A percentile compares a stretch with the other conserved stretches of the same genome.
These are phyloP conservation scores for Colletotrichum navitas DNA, from an alignment of 2,329 filamentous ascomycete species.

Conservation along the genomic window DNA sequence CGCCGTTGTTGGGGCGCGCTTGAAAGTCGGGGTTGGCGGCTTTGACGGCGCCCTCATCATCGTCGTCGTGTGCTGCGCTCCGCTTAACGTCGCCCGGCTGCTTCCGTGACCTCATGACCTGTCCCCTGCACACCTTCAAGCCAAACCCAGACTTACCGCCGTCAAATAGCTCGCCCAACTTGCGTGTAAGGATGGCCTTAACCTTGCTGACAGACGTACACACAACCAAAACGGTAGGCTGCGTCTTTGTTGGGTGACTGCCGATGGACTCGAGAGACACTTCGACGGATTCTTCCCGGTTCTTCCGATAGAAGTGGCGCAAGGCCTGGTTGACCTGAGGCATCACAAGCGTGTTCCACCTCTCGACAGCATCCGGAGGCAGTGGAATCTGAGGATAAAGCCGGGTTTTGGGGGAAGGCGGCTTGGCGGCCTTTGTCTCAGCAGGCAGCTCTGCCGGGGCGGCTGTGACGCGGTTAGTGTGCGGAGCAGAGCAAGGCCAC, in stretches of 20 bases:
- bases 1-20: conserved; percentile 82
- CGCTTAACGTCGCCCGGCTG: conserved; percentile 47
- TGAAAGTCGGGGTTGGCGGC: conserved; percentile 83
- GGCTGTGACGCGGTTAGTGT: conserved; percentile 15
- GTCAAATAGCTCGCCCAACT: conserved; percentile 75
- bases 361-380: conserved; percentile 72
- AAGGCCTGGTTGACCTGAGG: conserved; percentile 80
- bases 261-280: conserved; percentile 83
- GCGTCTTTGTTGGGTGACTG: conserved; percentile 73
- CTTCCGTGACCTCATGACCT: conserved; percentile 72
- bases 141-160: conserved; percentile 69
- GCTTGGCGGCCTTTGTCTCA: conserved; percentile 32
- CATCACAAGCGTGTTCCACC: conserved; percentile 79
- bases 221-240: conserved; percentile 81
- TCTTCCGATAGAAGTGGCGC: conserved; percentile 77
- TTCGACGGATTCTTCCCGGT: conserved; percentile 78
- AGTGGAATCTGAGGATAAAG: conserved; percentile 72
- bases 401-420: conserved; percentile 58
- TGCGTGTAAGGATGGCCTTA: conserved; percentile 76
- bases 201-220: conserved; percentile 82
- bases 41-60: conserved; percentile 53
- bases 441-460: conserved; percentile 20
- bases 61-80: conserved; percentile 57
- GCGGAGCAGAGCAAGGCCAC: background rate
- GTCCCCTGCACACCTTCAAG: conserved; percentile 79